These are phyloP conservation scores for Labyrinthula sp. DNA, from an alignment of 352 stramenopile species.

Conservation along the genomic window DNA sequence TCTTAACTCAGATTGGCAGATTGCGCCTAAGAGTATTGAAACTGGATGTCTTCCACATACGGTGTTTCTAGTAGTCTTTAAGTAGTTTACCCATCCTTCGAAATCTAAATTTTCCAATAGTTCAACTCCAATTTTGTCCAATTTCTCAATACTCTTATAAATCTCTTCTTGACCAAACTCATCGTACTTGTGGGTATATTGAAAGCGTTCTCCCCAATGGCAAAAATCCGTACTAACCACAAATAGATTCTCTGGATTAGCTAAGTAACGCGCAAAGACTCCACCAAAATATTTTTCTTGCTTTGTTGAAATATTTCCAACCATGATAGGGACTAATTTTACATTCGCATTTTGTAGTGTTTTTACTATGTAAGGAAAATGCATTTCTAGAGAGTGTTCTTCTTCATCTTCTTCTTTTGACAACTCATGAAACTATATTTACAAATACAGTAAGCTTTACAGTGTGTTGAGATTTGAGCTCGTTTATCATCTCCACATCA, in stretches of 20 bases:
- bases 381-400: slow-evolving; percentile 89
- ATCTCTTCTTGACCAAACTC: slow-evolving; percentile 56
- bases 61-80: slow-evolving; percentile 77
- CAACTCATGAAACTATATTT: slow-evolving; percentile 47
- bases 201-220: slow-evolving; percentile 75
- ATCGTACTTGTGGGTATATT: slow-evolving; percentile 61
- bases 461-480: too few species aligned
- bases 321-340: slow-evolving; percentile 74
- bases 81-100: slow-evolving; percentile 70
- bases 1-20: neutral
- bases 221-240: slow-evolving; percentile 90
- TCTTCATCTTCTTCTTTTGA: slow-evolving; percentile 82
- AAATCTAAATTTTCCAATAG: slow-evolving; percentile 69
- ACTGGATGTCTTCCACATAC: slow-evolving; percentile 90
- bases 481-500: too few species aligned
- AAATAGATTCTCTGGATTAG: slow-evolving; percentile 67
- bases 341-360: slow-evolving; percentile 36
- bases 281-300: slow-evolving; percentile 51
- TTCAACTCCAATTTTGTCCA: slow-evolving; percentile 53
- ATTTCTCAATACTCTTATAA: slow-evolving; percentile 74
- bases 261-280: slow-evolving; percentile 69
- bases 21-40: slow-evolving; percentile 35
- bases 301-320: slow-evolving; percentile 62
- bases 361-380: slow-evolving; percentile 76
- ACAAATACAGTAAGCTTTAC: neutral